Base-by-base conservation (phyloP, 441 rosid genomes). In the Gossypium laxum region DNA sequence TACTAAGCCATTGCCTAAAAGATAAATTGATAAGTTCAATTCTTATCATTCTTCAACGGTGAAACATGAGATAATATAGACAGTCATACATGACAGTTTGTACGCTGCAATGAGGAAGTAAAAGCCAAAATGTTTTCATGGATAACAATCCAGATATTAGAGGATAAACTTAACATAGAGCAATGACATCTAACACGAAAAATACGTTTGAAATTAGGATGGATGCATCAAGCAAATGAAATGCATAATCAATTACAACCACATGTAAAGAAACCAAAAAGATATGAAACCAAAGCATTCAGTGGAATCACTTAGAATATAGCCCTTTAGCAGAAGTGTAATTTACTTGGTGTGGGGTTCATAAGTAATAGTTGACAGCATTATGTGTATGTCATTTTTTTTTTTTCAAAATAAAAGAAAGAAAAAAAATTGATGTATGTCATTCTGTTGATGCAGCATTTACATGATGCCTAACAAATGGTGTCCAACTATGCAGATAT, bases 1-100 rank as follows among this genome's bases (percentile, higher is more conserved):
- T 74, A 83, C 63, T 74, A 75, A 82, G 78, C 81, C 77, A 83
- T 79, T 76, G 78, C 81, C 83, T 77, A 59, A 63, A 78, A 52
- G 77, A 82, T 77, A 75, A 63, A 80, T 74, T 34, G 75, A 82
- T 74, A 79, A 78, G 82, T 76, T 72, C 78, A 74, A 74, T 54
- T 48, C 66, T 55, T 43, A 59, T 6, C 68, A 70, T 65, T 24
- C 19, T 32, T 5, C 38, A 32, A 32, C 8, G 38, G 38, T 32
- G 8, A 32, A 32, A 32, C 38, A 32, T 32, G 38, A 32, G 38
- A 32, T 32, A 32, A 32, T 32, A 32, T 32, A 32, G 38, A 5
- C 50, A 12, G n/a, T 12, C 50, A 5, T 38, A 59, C 0, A 71
- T 43, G 61, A 71, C 18, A 56, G 43, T 50, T 45, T 50, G 15